phyloP scores from a whole-genome alignment of 2,329 filamentous ascomycete genomes.

The Akanthomyces dipterigenus region DNA sequence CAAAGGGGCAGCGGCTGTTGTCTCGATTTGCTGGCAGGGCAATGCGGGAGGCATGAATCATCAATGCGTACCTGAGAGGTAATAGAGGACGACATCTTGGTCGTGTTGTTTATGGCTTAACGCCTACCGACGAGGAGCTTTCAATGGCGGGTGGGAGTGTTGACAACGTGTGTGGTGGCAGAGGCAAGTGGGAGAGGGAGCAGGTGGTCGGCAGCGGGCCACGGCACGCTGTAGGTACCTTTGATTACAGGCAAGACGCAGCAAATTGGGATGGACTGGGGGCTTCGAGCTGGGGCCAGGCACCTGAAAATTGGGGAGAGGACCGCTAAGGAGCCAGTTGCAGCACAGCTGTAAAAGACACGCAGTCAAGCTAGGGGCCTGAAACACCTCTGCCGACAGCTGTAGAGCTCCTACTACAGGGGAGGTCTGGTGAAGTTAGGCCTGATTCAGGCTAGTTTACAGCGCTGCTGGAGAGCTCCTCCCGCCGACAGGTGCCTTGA shows the following conservation, averaged over 20 bases:
- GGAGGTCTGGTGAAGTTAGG: neutral
- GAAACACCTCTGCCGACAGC: neutral
- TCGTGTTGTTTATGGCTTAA: conserved; percentile 41
- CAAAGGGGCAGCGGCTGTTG: neutral
- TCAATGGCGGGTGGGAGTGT: conserved; percentile 28
- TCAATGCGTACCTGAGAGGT: conserved; percentile 48
- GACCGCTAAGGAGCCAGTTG: neutral
- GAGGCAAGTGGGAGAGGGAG: conserved; percentile 20
- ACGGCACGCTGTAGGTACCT: neutral
- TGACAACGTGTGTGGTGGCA: conserved; percentile 24
- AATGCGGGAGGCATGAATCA: neutral
- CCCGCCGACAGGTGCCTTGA: neutral
- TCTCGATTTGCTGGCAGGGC: neutral
- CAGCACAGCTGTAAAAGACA: neutral
- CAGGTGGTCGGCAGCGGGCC: conserved; percentile 2
- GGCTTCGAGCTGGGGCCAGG: neutral
- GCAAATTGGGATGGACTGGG: neutral
- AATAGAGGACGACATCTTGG: conserved; percentile 50
- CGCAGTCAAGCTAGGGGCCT: conserved; percentile 1
- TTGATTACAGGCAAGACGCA: neutral
- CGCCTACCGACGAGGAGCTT: conserved; percentile 37
- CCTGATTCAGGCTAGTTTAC: neutral
- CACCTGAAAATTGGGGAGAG: neutral
- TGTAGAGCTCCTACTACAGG: neutral
- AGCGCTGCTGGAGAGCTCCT: neutral